Base-by-base conservation (phyloP, 2,329 filamentous ascomycete genomes). In the Calonectria montana region DNA sequence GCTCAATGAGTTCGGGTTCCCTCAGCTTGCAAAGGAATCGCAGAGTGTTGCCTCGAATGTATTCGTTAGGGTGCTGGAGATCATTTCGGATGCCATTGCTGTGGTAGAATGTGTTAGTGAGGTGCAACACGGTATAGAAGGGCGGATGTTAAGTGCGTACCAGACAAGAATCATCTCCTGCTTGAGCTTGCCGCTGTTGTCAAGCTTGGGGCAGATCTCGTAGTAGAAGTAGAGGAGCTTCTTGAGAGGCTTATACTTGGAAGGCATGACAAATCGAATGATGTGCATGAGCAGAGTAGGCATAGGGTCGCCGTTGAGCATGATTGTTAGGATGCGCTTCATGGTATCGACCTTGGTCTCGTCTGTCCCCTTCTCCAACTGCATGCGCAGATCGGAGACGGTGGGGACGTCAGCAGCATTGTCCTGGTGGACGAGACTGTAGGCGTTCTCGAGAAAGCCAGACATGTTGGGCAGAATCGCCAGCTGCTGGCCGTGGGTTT, bases 101-200 rank as follows among this genome's bases (percentile, higher is more conserved):
- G 80, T 65, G 15, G 31, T 21, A 5, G n/a, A 50, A 10, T 66
- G 29, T 43, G 63, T 78, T 41, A 78, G 73, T 29, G 50, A 59
- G 37, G 50, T 31, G 47, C 29, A 45, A 62, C 18, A 18, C 21
- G 67, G 65, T 65, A 37, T 63, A 37, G 31, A 18, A 43, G 55
- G 50, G 55, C 69, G 35, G 53, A 29, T n/a, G 62, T 25, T 63
- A 25, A 45, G 10, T 68, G 71, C 82, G 57, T 79, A 98, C 96
- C 97, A 99, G 80, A 99, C 97, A 81, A 99, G 87, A 83, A 99
- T 99, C 95, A 98, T 98, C 87, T 99, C 97, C 86, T 99, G 97
- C 89, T 98, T 98, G 76, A 99, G 88, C 89, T 98, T 99, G 81
- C 97, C 97, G 82, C 89, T 92, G 66, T 92, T 89, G 84, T 99